Base-by-base conservation (phyloP, 2,329 filamentous ascomycete genomes). In the Calonectria montana region DNA sequence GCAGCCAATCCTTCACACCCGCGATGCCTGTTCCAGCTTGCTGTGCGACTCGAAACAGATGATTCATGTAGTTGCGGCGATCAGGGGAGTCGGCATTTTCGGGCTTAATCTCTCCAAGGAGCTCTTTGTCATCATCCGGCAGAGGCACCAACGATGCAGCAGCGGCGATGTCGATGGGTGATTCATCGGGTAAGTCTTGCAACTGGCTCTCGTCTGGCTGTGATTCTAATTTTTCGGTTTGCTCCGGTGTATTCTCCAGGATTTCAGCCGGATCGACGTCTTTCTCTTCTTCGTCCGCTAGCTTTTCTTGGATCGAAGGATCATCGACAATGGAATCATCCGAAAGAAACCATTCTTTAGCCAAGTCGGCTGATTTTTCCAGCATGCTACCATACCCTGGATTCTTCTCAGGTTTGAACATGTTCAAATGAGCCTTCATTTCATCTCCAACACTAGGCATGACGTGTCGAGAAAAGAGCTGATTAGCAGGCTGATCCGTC, bases 401-500 rank as follows among this genome's bases (percentile, higher is more conserved):
- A 75, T 94, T 92, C 75, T 88, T 90, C 70, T 88, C 86, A 0
- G 88, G 88, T 48, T 86, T 86, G 78, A 94, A 94, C 87, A 94
- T 85, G 76, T 84, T 88, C 81, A 91, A 88, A 78, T 97, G 94
- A 1, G 94, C 94, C 70, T 89, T 88, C 1, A 94, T 89, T 83
- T 97, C 94, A 75, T 95, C 93, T 2, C 86, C 85, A 0, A 89
- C 90, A 57, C 89, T 90, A 53, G 91, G 88, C 79, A 97, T 93
- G 37, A 93, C 88, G 45, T 83, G 81, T 18, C 90, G 87, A 41
- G 88, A 87, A 69, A 89, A 89, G 16, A 89, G 75, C 0, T 77
- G 67, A 55, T 81, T 80, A 0, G 84, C 85, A 0, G 76, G 70
- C 63, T 88, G 84, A 4, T 87, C 86, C 25, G 87, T 86, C 18